Evolutionary conservation across 495 filamentous ascomycete genomes (phyloP).

Genomic region (Aspergillus bridgeri): DNA sequence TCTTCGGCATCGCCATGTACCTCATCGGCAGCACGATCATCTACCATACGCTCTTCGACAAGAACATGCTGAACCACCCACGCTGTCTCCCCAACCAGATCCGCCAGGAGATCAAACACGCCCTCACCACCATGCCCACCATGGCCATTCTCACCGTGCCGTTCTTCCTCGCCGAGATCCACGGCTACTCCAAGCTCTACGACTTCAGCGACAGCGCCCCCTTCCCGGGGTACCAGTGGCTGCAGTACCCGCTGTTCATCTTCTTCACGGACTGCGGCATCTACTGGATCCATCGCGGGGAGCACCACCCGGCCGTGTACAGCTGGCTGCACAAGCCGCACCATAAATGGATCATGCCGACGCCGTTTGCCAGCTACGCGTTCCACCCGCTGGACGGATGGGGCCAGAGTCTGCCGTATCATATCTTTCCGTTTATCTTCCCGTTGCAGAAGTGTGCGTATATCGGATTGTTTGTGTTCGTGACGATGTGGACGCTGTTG

Average conservation of each 20-base stretch:
- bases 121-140: slow-evolving; percentile 62
- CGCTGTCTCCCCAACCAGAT: slow-evolving; percentile 92
- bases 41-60: slow-evolving; percentile 88
- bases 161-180: slow-evolving; percentile 76
- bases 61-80: slow-evolving; percentile 76
- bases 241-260: slow-evolving; percentile 89
- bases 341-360: slow-evolving; percentile 98
- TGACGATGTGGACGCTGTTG: slow-evolving; percentile 93
- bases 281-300: slow-evolving; percentile 87
- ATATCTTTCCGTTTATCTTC: slow-evolving; percentile 86
- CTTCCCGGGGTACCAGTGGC: slow-evolving; percentile 64
- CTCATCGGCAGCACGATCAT: slow-evolving; percentile 71
- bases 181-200: slow-evolving; percentile 83
- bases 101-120: slow-evolving; percentile 73
- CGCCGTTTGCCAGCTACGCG: slow-evolving; percentile 84
- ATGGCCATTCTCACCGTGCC: slow-evolving; percentile 80
- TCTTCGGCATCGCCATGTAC: slow-evolving; percentile 67
- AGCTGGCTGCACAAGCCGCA: slow-evolving; percentile 89
- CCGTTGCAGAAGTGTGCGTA: slow-evolving; percentile 89
- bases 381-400: slow-evolving; percentile 95
- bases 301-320: slow-evolving; percentile 80
- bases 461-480: slow-evolving; percentile 76
- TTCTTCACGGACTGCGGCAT: slow-evolving; percentile 86
- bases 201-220: slow-evolving; percentile 65
- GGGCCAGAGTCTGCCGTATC: slow-evolving; percentile 87